These are phyloP conservation scores for Jaltomata sinuosa DNA, from an alignment of 257 asterid genomes.

Conservation along the genomic window DNA sequence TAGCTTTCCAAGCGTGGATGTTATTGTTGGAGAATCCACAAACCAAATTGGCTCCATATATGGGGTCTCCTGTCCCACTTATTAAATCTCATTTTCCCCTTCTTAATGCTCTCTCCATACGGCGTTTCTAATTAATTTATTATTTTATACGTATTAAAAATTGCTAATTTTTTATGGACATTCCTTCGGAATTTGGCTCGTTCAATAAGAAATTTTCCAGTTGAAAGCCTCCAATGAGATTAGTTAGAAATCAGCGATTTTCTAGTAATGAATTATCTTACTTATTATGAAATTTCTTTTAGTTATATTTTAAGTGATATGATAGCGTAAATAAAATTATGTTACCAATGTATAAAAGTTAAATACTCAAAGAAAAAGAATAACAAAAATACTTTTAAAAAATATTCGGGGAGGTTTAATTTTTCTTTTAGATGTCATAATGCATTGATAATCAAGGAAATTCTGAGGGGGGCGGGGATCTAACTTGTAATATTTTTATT, in stretches of 20 bases:
- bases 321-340: too few relatives aligned
- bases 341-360: too few relatives aligned
- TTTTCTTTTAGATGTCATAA: too few relatives aligned
- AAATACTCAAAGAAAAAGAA: not conserved
- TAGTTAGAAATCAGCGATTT: not conserved
- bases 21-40: conserved; percentile 50
- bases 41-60: conserved; percentile 7
- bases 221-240: too few relatives aligned
- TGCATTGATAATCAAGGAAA: too few relatives aligned
- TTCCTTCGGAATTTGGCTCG: not conserved
- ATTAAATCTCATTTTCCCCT: not conserved
- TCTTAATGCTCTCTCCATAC: not conserved
- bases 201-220: not conserved
- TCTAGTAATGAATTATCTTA: not conserved
- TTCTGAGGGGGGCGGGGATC: too few relatives aligned
- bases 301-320: not conserved
- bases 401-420: too few relatives aligned
- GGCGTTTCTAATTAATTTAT: not conserved
- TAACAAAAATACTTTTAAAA: too few relatives aligned
- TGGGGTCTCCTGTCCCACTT: conserved; percentile 4
- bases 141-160: not conserved
- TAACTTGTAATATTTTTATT: too few relatives aligned
- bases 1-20: conserved; percentile 49
- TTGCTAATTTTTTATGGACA: not conserved
- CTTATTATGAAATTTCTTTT: not conserved